A percentile compares a stretch with the other conserved stretches of the same genome.
Evolutionary conservation across 2,329 filamentous ascomycete genomes (phyloP).

Genomic region (Epichloe aotearoae): DNA sequence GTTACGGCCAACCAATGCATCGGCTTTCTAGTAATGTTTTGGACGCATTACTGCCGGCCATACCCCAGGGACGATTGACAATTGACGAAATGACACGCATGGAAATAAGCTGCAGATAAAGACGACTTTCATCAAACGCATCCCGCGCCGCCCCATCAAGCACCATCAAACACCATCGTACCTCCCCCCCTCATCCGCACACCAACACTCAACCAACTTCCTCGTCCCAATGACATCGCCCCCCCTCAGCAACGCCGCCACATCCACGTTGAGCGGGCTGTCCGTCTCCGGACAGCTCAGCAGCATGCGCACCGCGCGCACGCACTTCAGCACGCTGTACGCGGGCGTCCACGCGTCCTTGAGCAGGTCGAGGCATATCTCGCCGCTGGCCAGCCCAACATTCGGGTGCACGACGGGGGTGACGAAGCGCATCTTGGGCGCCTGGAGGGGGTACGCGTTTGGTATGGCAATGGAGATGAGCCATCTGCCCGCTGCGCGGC

Average conservation of each 20-base stretch:
- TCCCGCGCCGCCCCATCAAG: background rate
- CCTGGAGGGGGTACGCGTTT: slow-evolving; percentile 59
- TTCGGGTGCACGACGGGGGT: slow-evolving; percentile 83
- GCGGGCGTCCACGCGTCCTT: slow-evolving; percentile 70
- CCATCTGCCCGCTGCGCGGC: slow-evolving; percentile 56
- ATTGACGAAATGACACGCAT: too few relatives aligned
- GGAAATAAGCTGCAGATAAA: too few relatives aligned
- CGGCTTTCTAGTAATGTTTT: too few relatives aligned
- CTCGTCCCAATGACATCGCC: slow-evolving; percentile 58
- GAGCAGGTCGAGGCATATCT: slow-evolving; percentile 88
- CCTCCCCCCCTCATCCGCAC: slow-evolving; percentile 24
- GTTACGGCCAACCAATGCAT: too few relatives aligned
- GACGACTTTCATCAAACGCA: background rate
- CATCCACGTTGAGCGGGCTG: slow-evolving; percentile 66
- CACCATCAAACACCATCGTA: slow-evolving; percentile 21
- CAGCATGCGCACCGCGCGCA: slow-evolving; percentile 61
- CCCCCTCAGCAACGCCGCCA: slow-evolving; percentile 55
- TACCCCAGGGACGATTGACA: too few relatives aligned
- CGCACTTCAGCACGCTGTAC: slow-evolving; percentile 64
- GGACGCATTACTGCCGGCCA: too few relatives aligned
- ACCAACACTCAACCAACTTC: slow-evolving; percentile 60
- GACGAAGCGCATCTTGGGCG: slow-evolving; percentile 68
- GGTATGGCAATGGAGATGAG: slow-evolving; percentile 68
- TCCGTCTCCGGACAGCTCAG: slow-evolving; percentile 52
- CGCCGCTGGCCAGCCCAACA: slow-evolving; percentile 55